Percentiles rank a stretch among this genome's conserved stretches.
These are phyloP conservation scores for Magnolia changhungtana DNA, from an alignment of 164 flowering plant genomes.

Conservation along the genomic window DNA sequence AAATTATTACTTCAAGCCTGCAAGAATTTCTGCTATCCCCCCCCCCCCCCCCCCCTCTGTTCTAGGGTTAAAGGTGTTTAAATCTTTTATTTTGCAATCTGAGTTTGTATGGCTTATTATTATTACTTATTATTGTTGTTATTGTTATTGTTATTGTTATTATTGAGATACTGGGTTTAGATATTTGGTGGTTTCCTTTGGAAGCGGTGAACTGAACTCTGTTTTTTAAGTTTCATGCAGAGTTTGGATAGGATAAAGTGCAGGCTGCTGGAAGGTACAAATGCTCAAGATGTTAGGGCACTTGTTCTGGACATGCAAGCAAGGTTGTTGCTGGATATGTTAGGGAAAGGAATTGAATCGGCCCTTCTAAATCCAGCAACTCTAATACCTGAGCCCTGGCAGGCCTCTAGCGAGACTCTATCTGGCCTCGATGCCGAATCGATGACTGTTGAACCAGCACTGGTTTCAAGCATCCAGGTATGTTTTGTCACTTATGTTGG, in stretches of 20 bases:
- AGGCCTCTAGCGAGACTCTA: slow-evolving; percentile 71
- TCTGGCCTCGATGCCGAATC: slow-evolving; percentile 72
- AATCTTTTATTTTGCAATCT: too few species aligned
- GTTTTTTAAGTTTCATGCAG: slow-evolving; percentile 36
- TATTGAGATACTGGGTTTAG: too few species aligned
- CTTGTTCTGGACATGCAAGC: slow-evolving; percentile 99
- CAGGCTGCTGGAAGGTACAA: slow-evolving; percentile 90
- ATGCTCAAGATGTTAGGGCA: slow-evolving; percentile 98
- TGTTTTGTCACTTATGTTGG: slow-evolving; percentile 3
- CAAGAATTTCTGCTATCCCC: too few species aligned
- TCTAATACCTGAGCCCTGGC: slow-evolving; percentile 91
- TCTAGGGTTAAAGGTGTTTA: too few species aligned
- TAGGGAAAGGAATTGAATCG: slow-evolving; percentile 98
- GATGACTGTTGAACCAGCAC: slow-evolving; percentile 91
- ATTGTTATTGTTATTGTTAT: too few species aligned
- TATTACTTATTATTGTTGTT: too few species aligned
- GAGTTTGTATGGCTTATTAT: too few species aligned
- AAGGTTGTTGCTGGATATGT: slow-evolving; percentile 91
- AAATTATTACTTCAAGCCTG: too few species aligned
- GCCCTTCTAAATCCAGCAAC: slow-evolving; percentile 90
- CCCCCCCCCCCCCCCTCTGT: too few species aligned
- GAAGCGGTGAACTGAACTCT: not conserved
- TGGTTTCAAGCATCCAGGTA: slow-evolving; percentile 85
- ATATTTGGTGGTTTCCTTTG: too few species aligned
- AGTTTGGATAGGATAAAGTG: slow-evolving; percentile 96